Evolutionary conservation across 305 asterid genomes (phyloP).

Genomic region (Striga hermonthica): DNA sequence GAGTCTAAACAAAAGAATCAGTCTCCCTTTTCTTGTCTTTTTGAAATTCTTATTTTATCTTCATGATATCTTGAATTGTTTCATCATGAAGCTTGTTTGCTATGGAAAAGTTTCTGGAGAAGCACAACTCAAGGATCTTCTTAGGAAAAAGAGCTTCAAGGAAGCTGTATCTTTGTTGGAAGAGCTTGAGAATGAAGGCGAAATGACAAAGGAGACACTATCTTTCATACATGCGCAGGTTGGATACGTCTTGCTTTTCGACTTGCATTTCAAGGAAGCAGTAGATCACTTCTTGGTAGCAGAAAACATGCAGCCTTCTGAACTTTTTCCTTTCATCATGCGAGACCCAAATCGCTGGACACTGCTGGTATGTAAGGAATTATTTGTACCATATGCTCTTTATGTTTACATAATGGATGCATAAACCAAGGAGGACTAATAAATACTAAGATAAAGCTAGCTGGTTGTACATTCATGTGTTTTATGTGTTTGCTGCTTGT

Average conservation of each 20-base stretch:
- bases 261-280: slow-evolving; percentile 90
- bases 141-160: slow-evolving; percentile 71
- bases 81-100: slow-evolving; percentile 66
- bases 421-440: slow-evolving; percentile 4
- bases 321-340: slow-evolving; percentile 90
- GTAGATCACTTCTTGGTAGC: slow-evolving; percentile 88
- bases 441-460: slow-evolving; percentile 19
- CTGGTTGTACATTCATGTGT: slow-evolving; percentile 17
- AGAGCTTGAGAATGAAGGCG: slow-evolving; percentile 85
- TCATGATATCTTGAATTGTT: slow-evolving; percentile 29
- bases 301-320: slow-evolving; percentile 95
- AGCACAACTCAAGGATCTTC: slow-evolving; percentile 79
- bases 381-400: background rate
- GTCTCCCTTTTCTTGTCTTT: background rate
- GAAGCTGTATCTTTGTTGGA: slow-evolving; percentile 82
- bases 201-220: slow-evolving; percentile 73
- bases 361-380: slow-evolving; percentile 58
- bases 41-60: slow-evolving; percentile 28
- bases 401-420: background rate
- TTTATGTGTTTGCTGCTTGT: slow-evolving; percentile 18
- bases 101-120: slow-evolving; percentile 80
- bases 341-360: slow-evolving; percentile 98
- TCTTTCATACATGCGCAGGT: slow-evolving; percentile 89
- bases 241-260: slow-evolving; percentile 92
- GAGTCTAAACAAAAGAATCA: slow-evolving; percentile 15